These are phyloP conservation scores for Naematelia aurantialba DNA, from an alignment of 768 basidiomycete species.

Conservation along the genomic window DNA sequence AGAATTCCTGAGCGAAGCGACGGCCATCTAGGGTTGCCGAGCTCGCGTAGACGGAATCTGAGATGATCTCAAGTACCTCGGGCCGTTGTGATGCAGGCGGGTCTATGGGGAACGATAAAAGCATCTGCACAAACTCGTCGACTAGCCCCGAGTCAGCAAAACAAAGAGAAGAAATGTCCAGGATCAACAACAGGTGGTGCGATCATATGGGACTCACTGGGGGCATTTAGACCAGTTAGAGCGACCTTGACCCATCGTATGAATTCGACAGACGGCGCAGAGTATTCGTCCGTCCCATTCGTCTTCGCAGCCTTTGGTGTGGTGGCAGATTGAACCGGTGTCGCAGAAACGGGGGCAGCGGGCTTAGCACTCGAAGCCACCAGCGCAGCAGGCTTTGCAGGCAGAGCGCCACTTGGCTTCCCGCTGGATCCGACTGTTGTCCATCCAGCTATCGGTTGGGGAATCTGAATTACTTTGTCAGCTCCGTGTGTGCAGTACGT, in stretches of 20 bases:
- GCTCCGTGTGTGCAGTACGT: not conserved
- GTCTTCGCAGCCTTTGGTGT: conserved; percentile 51
- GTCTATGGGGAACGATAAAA: conserved; percentile 89
- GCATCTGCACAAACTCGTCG: conserved; percentile 93
- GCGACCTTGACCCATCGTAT: conserved; percentile 84
- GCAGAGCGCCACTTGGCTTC: conserved; percentile 52
- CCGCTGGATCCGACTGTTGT: conserved; percentile 72
- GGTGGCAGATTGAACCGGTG: conserved; percentile 18
- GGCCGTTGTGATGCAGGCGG: conserved; percentile 56
- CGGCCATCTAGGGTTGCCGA: conserved; percentile 93
- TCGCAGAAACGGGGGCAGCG: conserved; percentile 20
- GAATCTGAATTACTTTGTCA: conserved; percentile 19
- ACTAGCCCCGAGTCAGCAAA: conserved; percentile 55
- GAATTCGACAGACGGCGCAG: conserved; percentile 81
- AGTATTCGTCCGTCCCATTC: conserved; percentile 59
- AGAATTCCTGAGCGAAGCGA: conserved; percentile 88
- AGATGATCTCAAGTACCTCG: conserved; percentile 75
- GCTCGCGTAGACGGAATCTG: conserved; percentile 88
- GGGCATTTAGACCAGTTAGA: conserved; percentile 70
- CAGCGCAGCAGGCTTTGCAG: conserved; percentile 51
- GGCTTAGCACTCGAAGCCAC: conserved; percentile 29
- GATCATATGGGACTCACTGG: too few species aligned
- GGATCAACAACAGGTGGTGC: too few species aligned
- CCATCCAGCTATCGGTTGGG: conserved; percentile 61
- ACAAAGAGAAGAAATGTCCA: not conserved